Evolutionary conservation across 345 rosid genomes (phyloP).

Genomic region (Syzygium aromaticum): DNA sequence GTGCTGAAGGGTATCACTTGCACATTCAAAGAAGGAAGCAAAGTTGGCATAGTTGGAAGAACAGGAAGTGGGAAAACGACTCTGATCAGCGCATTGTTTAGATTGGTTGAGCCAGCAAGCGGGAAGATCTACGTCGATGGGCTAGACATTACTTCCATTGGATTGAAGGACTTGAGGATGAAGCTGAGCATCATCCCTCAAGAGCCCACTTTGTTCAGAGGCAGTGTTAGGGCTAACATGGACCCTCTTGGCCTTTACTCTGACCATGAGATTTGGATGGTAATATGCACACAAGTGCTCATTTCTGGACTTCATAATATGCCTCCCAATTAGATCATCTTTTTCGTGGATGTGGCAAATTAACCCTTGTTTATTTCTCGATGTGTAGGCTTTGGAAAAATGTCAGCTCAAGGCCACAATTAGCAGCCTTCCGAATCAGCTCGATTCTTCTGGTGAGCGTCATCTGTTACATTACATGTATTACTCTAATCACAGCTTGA

Average conservation of each 20-base stretch:
- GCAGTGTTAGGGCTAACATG: conserved; percentile 70
- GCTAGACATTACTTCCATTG: conserved; percentile 65
- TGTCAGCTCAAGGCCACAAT: conserved; percentile 69
- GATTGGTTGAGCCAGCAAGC: conserved; percentile 70
- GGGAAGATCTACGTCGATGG: conserved; percentile 67
- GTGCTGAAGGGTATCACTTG: conserved; percentile 75
- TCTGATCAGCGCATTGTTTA: conserved; percentile 78
- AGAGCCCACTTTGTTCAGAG: conserved; percentile 83
- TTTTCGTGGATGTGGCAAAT: neutral
- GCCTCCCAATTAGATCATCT: neutral
- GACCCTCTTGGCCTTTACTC: conserved; percentile 77
- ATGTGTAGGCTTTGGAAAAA: conserved; percentile 50
- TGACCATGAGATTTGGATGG: conserved; percentile 81
- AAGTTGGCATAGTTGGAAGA: conserved; percentile 86
- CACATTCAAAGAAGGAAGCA: conserved; percentile 60
- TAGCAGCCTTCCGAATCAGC: conserved; percentile 45
- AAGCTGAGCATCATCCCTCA: conserved; percentile 98
- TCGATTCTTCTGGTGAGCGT: conserved; percentile 53
- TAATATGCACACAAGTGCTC: neutral
- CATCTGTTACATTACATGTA: neutral
- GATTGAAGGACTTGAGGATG: conserved; percentile 74
- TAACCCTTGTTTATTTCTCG: neutral
- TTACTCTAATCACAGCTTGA: neutral
- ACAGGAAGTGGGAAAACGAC: conserved; percentile 95
- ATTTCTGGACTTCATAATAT: neutral